Conservation (phyloP, 306 rosid genomes). For the Dryas drummondii region DNA sequence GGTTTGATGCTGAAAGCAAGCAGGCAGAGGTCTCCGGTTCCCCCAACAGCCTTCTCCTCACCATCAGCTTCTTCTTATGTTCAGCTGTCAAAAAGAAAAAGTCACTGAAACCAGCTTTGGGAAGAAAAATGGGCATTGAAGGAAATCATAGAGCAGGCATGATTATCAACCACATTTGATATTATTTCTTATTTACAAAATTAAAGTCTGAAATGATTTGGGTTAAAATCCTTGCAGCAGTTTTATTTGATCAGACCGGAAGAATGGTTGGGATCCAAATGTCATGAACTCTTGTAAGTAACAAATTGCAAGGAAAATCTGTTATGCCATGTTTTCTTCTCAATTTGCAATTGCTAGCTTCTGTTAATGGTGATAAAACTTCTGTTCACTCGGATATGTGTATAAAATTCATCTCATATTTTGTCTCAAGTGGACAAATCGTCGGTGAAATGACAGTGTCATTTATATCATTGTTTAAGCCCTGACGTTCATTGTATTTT, state of each 20-base stretch:
- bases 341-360: neutral
- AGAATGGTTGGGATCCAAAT: neutral
- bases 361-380: neutral
- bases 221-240: too few relatives aligned
- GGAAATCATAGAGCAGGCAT: too few relatives aligned
- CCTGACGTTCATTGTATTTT: too few relatives aligned
- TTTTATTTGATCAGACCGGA: neutral
- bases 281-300: slow-evolving; percentile 5
- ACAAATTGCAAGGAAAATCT: neutral
- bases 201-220: too few relatives aligned
- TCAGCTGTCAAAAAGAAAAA: neutral
- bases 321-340: neutral
- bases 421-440: neutral
- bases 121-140: too few relatives aligned
- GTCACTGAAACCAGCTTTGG: too few relatives aligned
- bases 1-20: neutral
- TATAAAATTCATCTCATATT: neutral
- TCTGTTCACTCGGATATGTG: neutral
- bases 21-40: neutral
- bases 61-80: neutral
- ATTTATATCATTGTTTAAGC: neutral
- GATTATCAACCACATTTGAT: too few relatives aligned
- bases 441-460: neutral
- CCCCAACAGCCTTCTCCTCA: neutral
- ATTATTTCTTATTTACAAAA: too few relatives aligned